A percentile compares a stretch with the other conserved stretches of the same genome.
These are phyloP conservation scores for Piromyces sp. DNA, from an alignment of 192 early-diverging fungal genomes.

Conservation along the genomic window DNA sequence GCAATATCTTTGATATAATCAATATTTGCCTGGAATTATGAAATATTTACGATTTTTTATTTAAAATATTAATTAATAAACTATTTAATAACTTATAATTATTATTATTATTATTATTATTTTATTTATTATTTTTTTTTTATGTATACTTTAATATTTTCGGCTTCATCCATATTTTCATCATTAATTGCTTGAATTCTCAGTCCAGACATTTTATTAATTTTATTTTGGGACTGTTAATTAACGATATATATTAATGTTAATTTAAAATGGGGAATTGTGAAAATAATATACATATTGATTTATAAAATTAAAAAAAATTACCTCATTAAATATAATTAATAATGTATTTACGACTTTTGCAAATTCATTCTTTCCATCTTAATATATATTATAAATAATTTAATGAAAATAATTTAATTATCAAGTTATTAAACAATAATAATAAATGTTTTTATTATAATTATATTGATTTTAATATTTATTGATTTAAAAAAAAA, in stretches of 20 bases:
- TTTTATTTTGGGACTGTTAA: not conserved
- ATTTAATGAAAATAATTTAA: not conserved
- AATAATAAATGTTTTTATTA: too few species aligned
- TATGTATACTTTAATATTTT: not conserved
- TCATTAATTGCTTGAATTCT: not conserved
- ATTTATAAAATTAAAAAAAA: not conserved
- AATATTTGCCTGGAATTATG: not conserved
- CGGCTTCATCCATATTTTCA: not conserved
- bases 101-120: too few species aligned
- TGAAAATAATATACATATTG: too few species aligned
- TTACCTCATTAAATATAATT: not conserved
- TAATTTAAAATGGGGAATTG: too few species aligned
- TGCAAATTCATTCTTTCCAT: not conserved
- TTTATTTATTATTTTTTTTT: too few species aligned
- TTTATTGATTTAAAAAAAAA: too few species aligned
- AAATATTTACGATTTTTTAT: not conserved
- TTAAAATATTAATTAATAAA: too few species aligned
- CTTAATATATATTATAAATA: not conserved
- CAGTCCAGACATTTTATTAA: not conserved
- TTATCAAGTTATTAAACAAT: too few species aligned
- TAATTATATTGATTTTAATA: too few species aligned
- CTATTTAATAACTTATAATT: too few species aligned
- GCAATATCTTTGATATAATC: not conserved
- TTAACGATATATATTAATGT: too few species aligned
- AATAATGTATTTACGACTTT: not conserved